Evolutionary conservation across 441 rosid species (phyloP), one percentile per base, ranked within the genome.

Genomic region (Breynia disticha): DNA sequence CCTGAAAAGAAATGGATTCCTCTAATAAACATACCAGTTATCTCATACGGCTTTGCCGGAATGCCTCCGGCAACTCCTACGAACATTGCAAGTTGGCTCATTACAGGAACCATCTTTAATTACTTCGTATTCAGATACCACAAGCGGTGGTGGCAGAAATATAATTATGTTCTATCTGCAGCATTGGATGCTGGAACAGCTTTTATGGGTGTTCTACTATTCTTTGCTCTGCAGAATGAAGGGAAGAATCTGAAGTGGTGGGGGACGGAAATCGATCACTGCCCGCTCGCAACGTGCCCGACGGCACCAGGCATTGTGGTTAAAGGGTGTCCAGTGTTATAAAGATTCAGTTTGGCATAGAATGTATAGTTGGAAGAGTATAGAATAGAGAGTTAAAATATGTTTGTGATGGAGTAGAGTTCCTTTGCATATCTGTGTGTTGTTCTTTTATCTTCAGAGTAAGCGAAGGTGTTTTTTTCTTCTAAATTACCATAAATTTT

Each of bases 31-130:
- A 82, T 87, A 19, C 96, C 98, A 0, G 96, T 90, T 51, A 85
- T 90, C 70, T 83, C 96, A 7, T 85, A 85, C 5, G 96, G 96
- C 0, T 87, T 90, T 35, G 96, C 96, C 0, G 98, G 95, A 67
- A 83, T 90, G 96, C 98, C 96, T 22, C 98, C 96, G 0, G 98
- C 98, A 11, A 87, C 95, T 56, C 96, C 98, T 2, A 87, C 98
- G 24, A 90, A 90, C 71, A 87, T 90, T 0, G 95, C 96, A 0
- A 87, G 96, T 76, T 91, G 96, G 96, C 82, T 91, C 16, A 38
- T 79, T 60, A 80, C 95, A 0, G 98, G 98, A 59, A 79, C 73
- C 54, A 75, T 87, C 71, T 91, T 91, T 79, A 87, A 87, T 80
- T 82, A 74, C 66, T 85, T 90, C 16, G 77, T 90, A 45, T 90